Base-by-base conservation (phyloP, 768 basidiomycete genomes). In the Mycena albidolilacea region DNA sequence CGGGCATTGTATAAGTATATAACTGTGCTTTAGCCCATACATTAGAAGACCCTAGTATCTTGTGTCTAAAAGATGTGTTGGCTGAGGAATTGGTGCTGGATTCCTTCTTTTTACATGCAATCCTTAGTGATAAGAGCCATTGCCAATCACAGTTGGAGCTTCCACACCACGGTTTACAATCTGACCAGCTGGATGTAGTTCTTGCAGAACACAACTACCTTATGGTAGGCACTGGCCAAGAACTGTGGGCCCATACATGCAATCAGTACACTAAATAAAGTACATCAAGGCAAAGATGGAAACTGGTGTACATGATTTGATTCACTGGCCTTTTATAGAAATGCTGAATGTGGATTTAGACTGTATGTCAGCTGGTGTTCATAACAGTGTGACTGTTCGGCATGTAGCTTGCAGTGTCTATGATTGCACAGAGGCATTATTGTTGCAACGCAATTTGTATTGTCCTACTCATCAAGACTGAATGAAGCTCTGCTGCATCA, bases 221-320 rank as follows among this genome's bases (percentile, higher is more conserved):
- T 4, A 72, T 72, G 66, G 66, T 35, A 19, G 71, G 71, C 0
- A 72, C 66, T 8, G 66, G 66, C 7, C 71, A 72, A 52, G 37
- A 38, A 1, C 38, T 54, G 39, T 72, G 71, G 71, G 66, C 66
- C 9, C 71, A 72, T 46, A 48, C 66, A 0, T 72, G 71, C 35
- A 19, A 23, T 3, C n/a, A 35, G 15, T 72, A 66, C 37, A 50
- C 21, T n/a, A 66, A 66, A 23, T 60, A 1, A 66, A 23, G 9
- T 43, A 9, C 4, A 43, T 4, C 8, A 3, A 43, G 41, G 41
- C 41, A 1, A 43, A 12, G 41, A 43, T 12, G 3, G 43, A 63
- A 57, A 39, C 30, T 46, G 19, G 35, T 43, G 41, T 43, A 43
- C 12, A 4, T 43, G 41, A 43, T 43, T 9, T 43, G 41, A 3